phyloP scores from a whole-genome alignment of 2,329 filamentous ascomycete species.

The Diaporthe nobilis region DNA sequence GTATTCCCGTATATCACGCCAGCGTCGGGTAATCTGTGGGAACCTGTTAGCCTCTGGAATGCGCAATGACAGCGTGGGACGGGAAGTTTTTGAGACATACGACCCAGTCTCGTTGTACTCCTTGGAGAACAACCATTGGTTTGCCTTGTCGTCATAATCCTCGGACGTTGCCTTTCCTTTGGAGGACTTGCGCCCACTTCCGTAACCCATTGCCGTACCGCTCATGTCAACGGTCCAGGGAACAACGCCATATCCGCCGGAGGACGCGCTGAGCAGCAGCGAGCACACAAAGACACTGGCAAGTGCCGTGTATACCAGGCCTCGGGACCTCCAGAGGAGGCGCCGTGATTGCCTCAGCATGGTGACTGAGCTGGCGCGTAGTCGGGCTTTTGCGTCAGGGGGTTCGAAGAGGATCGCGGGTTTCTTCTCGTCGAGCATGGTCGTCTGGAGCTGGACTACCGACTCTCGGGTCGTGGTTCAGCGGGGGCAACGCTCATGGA shows the following conservation, averaged over 20 bases:
- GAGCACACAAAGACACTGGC: constrained; percentile 60
- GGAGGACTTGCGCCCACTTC: constrained; percentile 33
- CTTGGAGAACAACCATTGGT: constrained; percentile 53
- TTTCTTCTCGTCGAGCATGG: constrained; percentile 40
- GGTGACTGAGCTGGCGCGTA: constrained; percentile 43
- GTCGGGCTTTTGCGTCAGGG: constrained; percentile 34
- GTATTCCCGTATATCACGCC: constrained; percentile 72
- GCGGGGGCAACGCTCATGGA: constrained; percentile 22
- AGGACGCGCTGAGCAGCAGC: constrained; percentile 56
- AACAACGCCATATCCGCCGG: constrained; percentile 53
- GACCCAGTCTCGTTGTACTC: constrained; percentile 55
- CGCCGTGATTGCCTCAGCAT: constrained; percentile 47
- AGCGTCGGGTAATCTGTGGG: constrained; percentile 58
- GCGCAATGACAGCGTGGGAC: background rate
- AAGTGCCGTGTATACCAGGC: constrained; percentile 57
- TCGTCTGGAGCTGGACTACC: constrained; percentile 33
- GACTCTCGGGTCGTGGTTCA: constrained; percentile 35
- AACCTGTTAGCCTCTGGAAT: constrained; percentile 47
- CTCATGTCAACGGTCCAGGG: constrained; percentile 47
- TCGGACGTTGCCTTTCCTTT: constrained; percentile 39
- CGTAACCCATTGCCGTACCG: constrained; percentile 38
- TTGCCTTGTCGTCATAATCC: constrained; percentile 40
- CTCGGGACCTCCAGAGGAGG: constrained; percentile 53
- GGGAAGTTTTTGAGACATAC: constrained; percentile 48
- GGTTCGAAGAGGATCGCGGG: constrained; percentile 34